Evolutionary conservation across 2,329 filamentous ascomycete species (phyloP).

Genomic region (Fusarium sp.): DNA sequence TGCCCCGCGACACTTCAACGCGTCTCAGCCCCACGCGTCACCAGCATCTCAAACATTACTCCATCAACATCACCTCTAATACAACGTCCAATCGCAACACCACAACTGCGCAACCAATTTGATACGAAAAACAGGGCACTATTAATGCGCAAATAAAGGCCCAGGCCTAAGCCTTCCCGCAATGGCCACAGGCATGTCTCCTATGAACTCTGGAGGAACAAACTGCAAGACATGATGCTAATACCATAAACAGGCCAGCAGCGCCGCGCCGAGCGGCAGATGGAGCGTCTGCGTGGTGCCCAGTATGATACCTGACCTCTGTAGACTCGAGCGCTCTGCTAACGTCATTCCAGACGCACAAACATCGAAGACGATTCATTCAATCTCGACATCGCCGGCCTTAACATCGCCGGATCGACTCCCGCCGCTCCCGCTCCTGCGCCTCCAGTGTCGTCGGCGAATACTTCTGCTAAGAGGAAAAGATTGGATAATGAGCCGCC

Average conservation of each 20-base stretch:
- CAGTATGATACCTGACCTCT: slow-evolving; percentile 57
- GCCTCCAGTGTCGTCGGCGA: slow-evolving; percentile 47
- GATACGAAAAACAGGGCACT: background rate
- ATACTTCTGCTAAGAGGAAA: slow-evolving; percentile 61
- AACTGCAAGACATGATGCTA: background rate
- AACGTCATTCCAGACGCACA: slow-evolving; percentile 56
- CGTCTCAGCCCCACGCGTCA: slow-evolving; percentile 43
- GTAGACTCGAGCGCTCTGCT: background rate
- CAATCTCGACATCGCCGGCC: slow-evolving; percentile 61
- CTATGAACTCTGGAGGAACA: background rate
- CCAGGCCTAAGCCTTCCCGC: slow-evolving; percentile 6
- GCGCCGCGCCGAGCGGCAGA: slow-evolving; percentile 71
- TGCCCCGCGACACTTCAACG: slow-evolving; percentile 43
- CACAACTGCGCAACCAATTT: background rate
- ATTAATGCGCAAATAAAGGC: slow-evolving; percentile 18
- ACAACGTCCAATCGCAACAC: slow-evolving; percentile 10
- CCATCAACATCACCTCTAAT: slow-evolving; percentile 33
- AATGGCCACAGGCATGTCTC: slow-evolving; percentile 53
- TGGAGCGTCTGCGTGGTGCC: slow-evolving; percentile 72
- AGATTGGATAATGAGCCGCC: slow-evolving; percentile 48
- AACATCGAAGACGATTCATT: slow-evolving; percentile 71
- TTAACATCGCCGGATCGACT: slow-evolving; percentile 47
- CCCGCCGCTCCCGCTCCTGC: slow-evolving; percentile 40
- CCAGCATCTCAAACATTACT: slow-evolving; percentile 37
- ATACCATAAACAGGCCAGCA: slow-evolving; percentile 47